A percentile compares a stretch with the other conserved stretches of the same genome.
phyloP scores from a whole-genome alignment of 2,329 filamentous ascomycete genomes.

The Fusarium oxysporum region DNA sequence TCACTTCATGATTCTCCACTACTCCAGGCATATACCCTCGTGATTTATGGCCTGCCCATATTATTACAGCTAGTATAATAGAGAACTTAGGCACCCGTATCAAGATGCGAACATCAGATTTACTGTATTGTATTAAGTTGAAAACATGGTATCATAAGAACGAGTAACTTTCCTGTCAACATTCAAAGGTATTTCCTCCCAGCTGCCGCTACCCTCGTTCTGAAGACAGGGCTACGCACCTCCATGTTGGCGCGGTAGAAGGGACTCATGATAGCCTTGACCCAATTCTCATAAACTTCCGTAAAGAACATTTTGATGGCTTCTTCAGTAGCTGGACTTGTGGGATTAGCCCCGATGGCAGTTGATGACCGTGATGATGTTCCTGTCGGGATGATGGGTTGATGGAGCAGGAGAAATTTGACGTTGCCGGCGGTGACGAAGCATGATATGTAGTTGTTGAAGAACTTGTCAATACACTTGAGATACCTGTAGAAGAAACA shows the following conservation, averaged over 20 bases:
- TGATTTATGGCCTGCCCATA: background rate
- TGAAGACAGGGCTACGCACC: slow-evolving; percentile 88
- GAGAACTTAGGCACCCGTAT: background rate
- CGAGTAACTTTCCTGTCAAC: slow-evolving; percentile 6
- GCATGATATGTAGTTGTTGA: slow-evolving; percentile 93
- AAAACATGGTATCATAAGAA: slow-evolving; percentile 42
- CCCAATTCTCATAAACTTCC: slow-evolving; percentile 96
- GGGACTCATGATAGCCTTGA: slow-evolving; percentile 97
- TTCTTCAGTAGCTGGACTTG: slow-evolving; percentile 91
- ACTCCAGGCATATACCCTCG: background rate
- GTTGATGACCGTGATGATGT: slow-evolving; percentile 69
- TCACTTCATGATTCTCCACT: background rate
- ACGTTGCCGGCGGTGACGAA: slow-evolving; percentile 94
- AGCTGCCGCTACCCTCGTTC: slow-evolving; percentile 82
- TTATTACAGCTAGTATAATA: background rate
- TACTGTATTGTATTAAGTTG: slow-evolving; percentile 10
- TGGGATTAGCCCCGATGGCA: slow-evolving; percentile 86
- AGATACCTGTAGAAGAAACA: slow-evolving; percentile 76
- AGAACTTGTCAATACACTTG: slow-evolving; percentile 96
- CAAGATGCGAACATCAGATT: background rate
- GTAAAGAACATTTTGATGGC: slow-evolving; percentile 94
- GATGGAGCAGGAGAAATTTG: slow-evolving; percentile 94
- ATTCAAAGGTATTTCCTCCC: slow-evolving; percentile 89
- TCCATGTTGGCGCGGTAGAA: slow-evolving; percentile 91
- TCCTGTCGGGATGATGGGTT: slow-evolving; percentile 67